These are phyloP conservation scores for Irpex lacteus DNA, from an alignment of 1,284 basidiomycete genomes.

Conservation along the genomic window DNA sequence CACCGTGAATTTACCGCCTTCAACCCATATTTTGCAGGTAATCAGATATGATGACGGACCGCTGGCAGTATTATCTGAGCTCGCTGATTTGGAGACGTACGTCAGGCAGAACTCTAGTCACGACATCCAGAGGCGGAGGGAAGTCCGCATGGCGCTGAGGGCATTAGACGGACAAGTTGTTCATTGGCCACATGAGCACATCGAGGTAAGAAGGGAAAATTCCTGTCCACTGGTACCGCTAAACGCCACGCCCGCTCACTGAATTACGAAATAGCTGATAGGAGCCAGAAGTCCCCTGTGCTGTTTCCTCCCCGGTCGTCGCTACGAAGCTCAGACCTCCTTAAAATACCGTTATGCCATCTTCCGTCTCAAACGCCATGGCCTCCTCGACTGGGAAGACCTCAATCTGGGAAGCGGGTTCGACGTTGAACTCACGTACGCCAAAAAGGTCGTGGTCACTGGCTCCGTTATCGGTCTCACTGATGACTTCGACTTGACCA, in stretches of 20 bases:
- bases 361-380: constrained; percentile 56
- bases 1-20: neutral
- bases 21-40: constrained; percentile 38
- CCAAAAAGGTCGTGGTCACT: constrained; percentile 46
- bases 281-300: constrained; percentile 41
- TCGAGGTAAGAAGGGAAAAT: constrained; percentile 39
- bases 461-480: constrained; percentile 64
- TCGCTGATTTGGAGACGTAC: constrained; percentile 57
- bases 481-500: constrained; percentile 66
- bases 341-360: constrained; percentile 49
- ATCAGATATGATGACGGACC: constrained; percentile 71
- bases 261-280: constrained; percentile 34
- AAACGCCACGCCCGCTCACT: constrained; percentile 4
- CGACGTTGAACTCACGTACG: constrained; percentile 58
- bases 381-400: constrained; percentile 55
- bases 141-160: constrained; percentile 65
- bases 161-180: constrained; percentile 68
- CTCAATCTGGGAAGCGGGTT: constrained; percentile 72
- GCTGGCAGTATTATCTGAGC: constrained; percentile 44
- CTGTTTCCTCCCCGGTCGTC: constrained; percentile 33
- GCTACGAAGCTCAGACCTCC: constrained; percentile 48
- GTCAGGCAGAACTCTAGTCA: constrained; percentile 61
- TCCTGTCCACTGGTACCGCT: constrained; percentile 9
- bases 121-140: constrained; percentile 50
- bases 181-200: constrained; percentile 63